Percentiles rank a stretch among this genome's conserved stretches.
Conservation (phyloP, 305 asterid genomes). For the Plantago coronopus region DNA sequence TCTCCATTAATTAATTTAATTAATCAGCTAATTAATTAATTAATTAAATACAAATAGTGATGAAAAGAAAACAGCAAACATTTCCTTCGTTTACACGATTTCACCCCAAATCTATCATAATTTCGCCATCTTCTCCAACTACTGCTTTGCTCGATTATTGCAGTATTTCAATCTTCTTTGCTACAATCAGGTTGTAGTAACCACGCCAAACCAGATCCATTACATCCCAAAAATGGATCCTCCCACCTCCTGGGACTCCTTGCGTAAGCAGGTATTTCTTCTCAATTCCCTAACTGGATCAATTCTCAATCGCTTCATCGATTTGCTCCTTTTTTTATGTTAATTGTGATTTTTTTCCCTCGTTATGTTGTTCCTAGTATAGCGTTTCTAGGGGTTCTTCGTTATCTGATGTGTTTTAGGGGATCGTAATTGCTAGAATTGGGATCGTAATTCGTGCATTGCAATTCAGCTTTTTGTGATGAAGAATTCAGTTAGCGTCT, state of each 20-base stretch:
- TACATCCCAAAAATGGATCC: constrained; percentile 45
- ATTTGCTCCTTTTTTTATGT: not conserved
- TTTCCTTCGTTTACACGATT: not conserved
- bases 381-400: no score
- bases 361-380: no score
- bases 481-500: no score
- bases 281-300: not conserved
- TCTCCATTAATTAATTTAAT: not conserved
- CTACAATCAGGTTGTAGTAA: not conserved
- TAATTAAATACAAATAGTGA: no score
- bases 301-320: not conserved
- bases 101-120: not conserved
- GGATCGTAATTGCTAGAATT: no score
- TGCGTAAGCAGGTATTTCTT: constrained; percentile 68
- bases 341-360: not conserved
- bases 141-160: no score
- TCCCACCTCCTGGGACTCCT: constrained; percentile 80
- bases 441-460: no score
- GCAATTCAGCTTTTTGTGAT: no score
- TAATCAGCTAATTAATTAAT: no score
- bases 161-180: no score
- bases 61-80: not conserved
- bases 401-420: no score
- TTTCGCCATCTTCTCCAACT: not conserved
- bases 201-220: not conserved